A percentile compares a stretch with the other conserved stretches of the same genome.
Evolutionary conservation across 805 yeast species (phyloP).

Genomic region (Saturnispora galanensis): DNA sequence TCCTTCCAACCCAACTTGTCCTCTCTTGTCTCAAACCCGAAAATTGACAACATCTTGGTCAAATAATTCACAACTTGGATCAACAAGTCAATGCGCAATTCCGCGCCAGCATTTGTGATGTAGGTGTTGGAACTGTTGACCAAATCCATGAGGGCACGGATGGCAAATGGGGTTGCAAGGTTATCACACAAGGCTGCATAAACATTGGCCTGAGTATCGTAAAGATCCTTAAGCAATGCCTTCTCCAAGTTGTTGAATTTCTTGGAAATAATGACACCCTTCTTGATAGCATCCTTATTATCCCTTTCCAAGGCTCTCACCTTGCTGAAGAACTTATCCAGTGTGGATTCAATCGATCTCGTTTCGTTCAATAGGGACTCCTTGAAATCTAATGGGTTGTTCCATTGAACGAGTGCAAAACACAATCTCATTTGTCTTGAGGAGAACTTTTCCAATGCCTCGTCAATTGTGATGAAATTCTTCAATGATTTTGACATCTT

Average conservation of each 20-base stretch:
- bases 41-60: slow-evolving; percentile 54
- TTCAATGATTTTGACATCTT: slow-evolving; percentile 94
- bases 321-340: slow-evolving; percentile 76
- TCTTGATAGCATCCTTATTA: slow-evolving; percentile 38
- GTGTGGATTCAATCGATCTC: slow-evolving; percentile 58
- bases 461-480: slow-evolving; percentile 89
- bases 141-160: slow-evolving; percentile 56
- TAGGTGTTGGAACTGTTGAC: slow-evolving; percentile 67
- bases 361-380: slow-evolving; percentile 71
- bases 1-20: slow-evolving; percentile 80
- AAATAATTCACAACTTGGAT: slow-evolving; percentile 57
- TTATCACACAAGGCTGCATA: slow-evolving; percentile 84
- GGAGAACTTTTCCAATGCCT: slow-evolving; percentile 63
- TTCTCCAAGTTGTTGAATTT: slow-evolving; percentile 49
- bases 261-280: slow-evolving; percentile 49
- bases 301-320: slow-evolving; percentile 77
- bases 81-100: slow-evolving; percentile 55
- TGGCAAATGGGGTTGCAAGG: slow-evolving; percentile 66
- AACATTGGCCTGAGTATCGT: slow-evolving; percentile 48
- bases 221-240: slow-evolving; percentile 31
- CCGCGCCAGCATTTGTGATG: slow-evolving; percentile 43
- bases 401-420: slow-evolving; percentile 90
- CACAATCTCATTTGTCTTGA: slow-evolving; percentile 83
- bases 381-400: slow-evolving; percentile 84
- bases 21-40: slow-evolving; percentile 66